phyloP scores from a whole-genome alignment of 2,329 filamentous ascomycete species.

The Diplocarpon rosae region DNA sequence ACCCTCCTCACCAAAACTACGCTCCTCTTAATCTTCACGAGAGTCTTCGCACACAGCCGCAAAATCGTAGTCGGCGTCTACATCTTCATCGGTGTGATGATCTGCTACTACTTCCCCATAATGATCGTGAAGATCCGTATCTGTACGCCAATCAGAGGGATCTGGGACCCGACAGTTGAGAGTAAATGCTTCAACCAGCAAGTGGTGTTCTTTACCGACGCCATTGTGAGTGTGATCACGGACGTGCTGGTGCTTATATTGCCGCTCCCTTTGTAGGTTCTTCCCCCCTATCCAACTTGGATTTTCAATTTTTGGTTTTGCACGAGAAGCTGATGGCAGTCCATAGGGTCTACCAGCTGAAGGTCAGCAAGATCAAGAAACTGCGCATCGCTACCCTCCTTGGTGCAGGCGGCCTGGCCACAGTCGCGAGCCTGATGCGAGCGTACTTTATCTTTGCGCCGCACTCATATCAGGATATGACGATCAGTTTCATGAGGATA shows the following conservation, averaged over 20 bases:
- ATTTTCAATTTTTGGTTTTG: no score
- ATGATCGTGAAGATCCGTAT: conserved; percentile 12
- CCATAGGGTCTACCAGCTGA: conserved; percentile 11
- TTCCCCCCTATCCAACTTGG: no score
- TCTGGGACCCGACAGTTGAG: conserved; percentile 16
- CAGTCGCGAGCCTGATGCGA: conserved; percentile 1
- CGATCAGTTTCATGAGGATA: conserved; percentile 3
- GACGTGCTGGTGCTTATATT: conserved; percentile 2
- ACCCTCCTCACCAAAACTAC: conserved; percentile 20
- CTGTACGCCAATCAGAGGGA: conserved; percentile 17
- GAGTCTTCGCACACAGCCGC: conserved; percentile 6
- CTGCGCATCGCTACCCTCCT: conserved; percentile 12
- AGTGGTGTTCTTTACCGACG: conserved; percentile 28
- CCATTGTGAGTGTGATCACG: conserved; percentile 26
- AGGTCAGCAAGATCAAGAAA: conserved; percentile 23
- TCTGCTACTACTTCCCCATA: conserved; percentile 10
- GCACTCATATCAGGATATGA: not conserved
- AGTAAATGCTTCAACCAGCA: conserved; percentile 26
- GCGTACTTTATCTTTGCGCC: conserved; percentile 3
- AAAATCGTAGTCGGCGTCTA: conserved; percentile 13
- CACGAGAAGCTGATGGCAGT: conserved; percentile 8
- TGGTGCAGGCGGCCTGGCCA: conserved; percentile 6
- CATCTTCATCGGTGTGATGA: conserved; percentile 12
- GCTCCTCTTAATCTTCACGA: conserved; percentile 14
- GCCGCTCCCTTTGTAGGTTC: no score